These are phyloP conservation scores for Leptodontidium sp. DNA, from an alignment of 2,329 filamentous ascomycete genomes.

Conservation along the genomic window DNA sequence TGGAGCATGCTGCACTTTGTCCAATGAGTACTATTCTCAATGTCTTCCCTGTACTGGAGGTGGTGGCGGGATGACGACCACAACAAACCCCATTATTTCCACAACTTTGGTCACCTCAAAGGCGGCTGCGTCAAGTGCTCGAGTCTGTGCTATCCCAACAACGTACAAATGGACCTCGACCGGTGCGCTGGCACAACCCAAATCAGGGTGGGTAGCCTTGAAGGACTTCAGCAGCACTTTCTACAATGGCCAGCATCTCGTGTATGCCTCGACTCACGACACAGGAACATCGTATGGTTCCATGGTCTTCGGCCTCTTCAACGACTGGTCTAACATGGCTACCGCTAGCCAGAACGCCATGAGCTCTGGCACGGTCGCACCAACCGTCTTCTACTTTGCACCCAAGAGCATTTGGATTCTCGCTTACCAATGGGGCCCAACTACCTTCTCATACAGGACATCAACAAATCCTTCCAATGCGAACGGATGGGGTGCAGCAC, in stretches of 20 bases:
- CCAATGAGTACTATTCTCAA: slow-evolving; percentile 18
- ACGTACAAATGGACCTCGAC: slow-evolving; percentile 64
- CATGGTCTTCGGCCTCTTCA: slow-evolving; percentile 64
- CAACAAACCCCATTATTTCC: not conserved
- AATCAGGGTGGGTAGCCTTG: slow-evolving; percentile 62
- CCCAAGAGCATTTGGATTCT: slow-evolving; percentile 71
- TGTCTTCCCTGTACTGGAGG: slow-evolving; percentile 14
- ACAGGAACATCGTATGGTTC: slow-evolving; percentile 59
- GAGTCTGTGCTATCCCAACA: slow-evolving; percentile 59
- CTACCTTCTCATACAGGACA: slow-evolving; percentile 67
- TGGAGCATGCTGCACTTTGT: slow-evolving; percentile 14
- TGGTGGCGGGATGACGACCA: not conserved
- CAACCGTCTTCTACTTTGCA: slow-evolving; percentile 68
- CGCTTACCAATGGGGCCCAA: slow-evolving; percentile 70
- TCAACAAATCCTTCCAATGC: slow-evolving; percentile 63
- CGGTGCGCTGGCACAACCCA: slow-evolving; percentile 58
- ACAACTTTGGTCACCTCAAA: not conserved
- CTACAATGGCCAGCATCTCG: slow-evolving; percentile 66
- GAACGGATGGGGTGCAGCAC: slow-evolving; percentile 62
- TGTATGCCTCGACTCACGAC: slow-evolving; percentile 63
- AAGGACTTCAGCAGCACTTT: slow-evolving; percentile 68
- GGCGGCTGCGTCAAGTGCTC: slow-evolving; percentile 17
- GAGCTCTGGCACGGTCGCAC: slow-evolving; percentile 59
- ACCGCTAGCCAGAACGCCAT: slow-evolving; percentile 61
- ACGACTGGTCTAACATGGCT: slow-evolving; percentile 60